Conservation (phyloP, 352 stramenopile genomes). For the Globisporangium paroecandrum region DNA sequence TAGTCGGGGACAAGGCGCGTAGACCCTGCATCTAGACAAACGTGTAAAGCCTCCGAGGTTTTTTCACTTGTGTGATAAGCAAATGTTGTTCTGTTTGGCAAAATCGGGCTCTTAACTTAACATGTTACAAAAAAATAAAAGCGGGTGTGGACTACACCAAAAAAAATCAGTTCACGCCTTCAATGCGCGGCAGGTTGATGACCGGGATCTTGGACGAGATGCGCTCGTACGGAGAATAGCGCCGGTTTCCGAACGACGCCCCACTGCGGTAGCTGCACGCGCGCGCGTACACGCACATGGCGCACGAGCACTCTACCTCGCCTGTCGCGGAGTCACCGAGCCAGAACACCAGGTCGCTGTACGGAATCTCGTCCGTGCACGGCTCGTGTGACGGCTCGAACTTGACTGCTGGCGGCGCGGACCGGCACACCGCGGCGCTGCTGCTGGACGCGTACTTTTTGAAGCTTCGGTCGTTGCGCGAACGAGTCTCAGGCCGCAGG, state of each 20-base stretch:
- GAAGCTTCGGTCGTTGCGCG: neutral
- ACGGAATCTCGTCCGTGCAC: constrained; percentile 53
- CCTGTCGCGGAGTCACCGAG: constrained; percentile 44
- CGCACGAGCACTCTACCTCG: constrained; percentile 44
- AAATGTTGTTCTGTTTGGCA: neutral
- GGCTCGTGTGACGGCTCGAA: constrained; percentile 51
- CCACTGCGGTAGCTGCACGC: neutral
- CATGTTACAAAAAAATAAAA: constrained; percentile 1
- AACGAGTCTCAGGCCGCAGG: neutral
- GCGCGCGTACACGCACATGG: constrained; percentile 23
- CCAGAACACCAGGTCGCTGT: constrained; percentile 56
- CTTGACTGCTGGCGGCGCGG: constrained; percentile 10
- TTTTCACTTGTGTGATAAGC: no score
- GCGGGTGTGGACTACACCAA: neutral
- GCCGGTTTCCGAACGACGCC: neutral
- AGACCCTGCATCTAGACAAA: no score
- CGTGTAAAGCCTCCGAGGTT: no score
- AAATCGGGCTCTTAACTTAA: constrained; percentile 14
- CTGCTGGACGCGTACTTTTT: neutral
- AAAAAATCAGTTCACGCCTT: constrained; percentile 52
- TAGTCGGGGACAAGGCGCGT: no score
- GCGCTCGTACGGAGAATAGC: constrained; percentile 39
- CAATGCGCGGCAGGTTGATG: constrained; percentile 53
- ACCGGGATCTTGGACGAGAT: constrained; percentile 57
- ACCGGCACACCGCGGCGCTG: neutral